These are phyloP conservation scores for Phialophora chinensis DNA, from an alignment of 2,329 filamentous ascomycete species.

Conservation along the genomic window DNA sequence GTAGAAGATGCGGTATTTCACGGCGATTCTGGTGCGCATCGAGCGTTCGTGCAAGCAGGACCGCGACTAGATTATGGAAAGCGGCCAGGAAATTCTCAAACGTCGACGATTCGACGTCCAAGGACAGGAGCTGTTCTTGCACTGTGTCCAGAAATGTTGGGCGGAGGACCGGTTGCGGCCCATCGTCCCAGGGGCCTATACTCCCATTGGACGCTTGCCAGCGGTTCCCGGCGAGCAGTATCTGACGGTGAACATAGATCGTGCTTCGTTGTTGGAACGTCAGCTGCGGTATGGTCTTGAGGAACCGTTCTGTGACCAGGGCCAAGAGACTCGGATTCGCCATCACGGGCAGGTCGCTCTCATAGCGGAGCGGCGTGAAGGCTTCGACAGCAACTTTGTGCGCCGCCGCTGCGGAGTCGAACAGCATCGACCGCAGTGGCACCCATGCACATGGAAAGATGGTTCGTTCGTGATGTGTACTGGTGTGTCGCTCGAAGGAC, in stretches of 20 bases:
- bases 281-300: slow-evolving; percentile 25
- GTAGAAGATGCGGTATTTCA: slow-evolving; percentile 12
- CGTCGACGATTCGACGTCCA: slow-evolving; percentile 16
- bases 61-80: slow-evolving; percentile 31
- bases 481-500: not conserved
- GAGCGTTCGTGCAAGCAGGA: slow-evolving; percentile 22
- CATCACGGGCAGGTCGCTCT: slow-evolving; percentile 18
- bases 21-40: slow-evolving; percentile 10
- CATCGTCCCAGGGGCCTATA: not conserved
- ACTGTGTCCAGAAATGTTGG: slow-evolving; percentile 1
- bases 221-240: slow-evolving; percentile 12
- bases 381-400: slow-evolving; percentile 28
- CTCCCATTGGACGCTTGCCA: too few relatives aligned
- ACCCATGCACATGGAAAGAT: slow-evolving; percentile 18
- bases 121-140: slow-evolving; percentile 13
- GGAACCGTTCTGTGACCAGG: slow-evolving; percentile 20
- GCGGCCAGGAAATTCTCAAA: slow-evolving; percentile 25
- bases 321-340: slow-evolving; percentile 19
- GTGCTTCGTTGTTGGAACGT: slow-evolving; percentile 31
- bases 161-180: not conserved
- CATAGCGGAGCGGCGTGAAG: slow-evolving; percentile 17
- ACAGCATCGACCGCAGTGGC: slow-evolving; percentile 23
- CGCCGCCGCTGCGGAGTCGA: slow-evolving; percentile 31
- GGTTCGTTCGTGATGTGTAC: not conserved
- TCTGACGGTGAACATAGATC: slow-evolving; percentile 30